phyloP scores from a whole-genome alignment of 176 grass and related monocot species.

The Otatea glauca region DNA sequence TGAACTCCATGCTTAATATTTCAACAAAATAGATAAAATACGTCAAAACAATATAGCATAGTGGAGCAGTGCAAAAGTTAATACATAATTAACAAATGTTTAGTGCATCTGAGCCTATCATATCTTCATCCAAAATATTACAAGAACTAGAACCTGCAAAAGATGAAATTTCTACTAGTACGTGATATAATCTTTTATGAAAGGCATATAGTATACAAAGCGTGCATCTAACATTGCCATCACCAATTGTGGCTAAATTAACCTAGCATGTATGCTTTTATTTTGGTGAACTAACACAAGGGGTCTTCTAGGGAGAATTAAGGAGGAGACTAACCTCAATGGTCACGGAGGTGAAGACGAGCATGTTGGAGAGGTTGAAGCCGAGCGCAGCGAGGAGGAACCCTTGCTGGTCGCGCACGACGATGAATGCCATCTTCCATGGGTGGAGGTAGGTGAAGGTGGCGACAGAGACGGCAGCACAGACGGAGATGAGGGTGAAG shows the following conservation, averaged over 20 bases:
- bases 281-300: not conserved
- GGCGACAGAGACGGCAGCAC: slow-evolving; percentile 69
- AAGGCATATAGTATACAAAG: not conserved
- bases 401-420: slow-evolving; percentile 81
- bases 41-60: too few species aligned
- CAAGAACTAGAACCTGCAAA: too few species aligned
- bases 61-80: too few species aligned
- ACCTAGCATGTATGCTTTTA: not conserved
- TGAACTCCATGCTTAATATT: too few species aligned
- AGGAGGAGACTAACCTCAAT: slow-evolving; percentile 62
- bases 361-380: slow-evolving; percentile 87
- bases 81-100: too few species aligned
- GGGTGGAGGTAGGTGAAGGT: slow-evolving; percentile 93
- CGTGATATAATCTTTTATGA: not conserved
- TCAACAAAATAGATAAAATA: too few species aligned
- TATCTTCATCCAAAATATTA: too few species aligned
- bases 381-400: slow-evolving; percentile 81
- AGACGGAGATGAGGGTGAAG: slow-evolving; percentile 73
- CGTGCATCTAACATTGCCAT: not conserved
- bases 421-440: slow-evolving; percentile 68
- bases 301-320: not conserved
- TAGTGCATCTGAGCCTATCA: too few species aligned
- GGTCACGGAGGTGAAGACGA: slow-evolving; percentile 95
- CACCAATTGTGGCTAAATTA: not conserved
- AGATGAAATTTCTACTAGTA: not conserved